phyloP scores from a whole-genome alignment of 2,329 filamentous ascomycete genomes.

The Trichoderma endophyticum region DNA sequence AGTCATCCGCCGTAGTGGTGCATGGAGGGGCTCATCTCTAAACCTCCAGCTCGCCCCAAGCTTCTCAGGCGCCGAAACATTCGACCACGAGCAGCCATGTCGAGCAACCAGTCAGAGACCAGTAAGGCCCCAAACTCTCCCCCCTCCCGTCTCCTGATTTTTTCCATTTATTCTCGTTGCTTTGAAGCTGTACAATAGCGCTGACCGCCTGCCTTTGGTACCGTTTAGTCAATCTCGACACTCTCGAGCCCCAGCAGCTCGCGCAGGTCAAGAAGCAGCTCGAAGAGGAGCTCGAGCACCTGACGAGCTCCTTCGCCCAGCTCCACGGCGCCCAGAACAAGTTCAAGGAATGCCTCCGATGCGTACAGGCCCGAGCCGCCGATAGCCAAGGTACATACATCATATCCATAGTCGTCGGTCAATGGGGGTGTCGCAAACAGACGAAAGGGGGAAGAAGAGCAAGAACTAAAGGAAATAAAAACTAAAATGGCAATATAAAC shows the following conservation, averaged over 20 bases:
- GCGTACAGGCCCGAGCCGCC: constrained; percentile 54
- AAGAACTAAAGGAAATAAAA: background rate
- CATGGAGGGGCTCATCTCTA: constrained; percentile 26
- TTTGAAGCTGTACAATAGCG: background rate
- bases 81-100: constrained; percentile 27
- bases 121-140: constrained; percentile 23
- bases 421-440: background rate
- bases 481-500: background rate
- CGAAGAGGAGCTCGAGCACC: constrained; percentile 91
- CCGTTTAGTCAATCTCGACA: constrained; percentile 61
- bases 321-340: constrained; percentile 86
- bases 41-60: constrained; percentile 4
- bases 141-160: background rate
- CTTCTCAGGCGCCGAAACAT: background rate
- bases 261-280: constrained; percentile 92
- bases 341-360: constrained; percentile 84
- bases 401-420: background rate
- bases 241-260: constrained; percentile 80
- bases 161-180: background rate
- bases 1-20: constrained; percentile 31
- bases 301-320: constrained; percentile 85
- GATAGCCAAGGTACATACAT: constrained; percentile 30
- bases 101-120: constrained; percentile 35
- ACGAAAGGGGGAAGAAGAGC: background rate
- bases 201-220: background rate